These are phyloP conservation scores for Mycena epipterygia DNA, from an alignment of 768 basidiomycete species.

Conservation along the genomic window DNA sequence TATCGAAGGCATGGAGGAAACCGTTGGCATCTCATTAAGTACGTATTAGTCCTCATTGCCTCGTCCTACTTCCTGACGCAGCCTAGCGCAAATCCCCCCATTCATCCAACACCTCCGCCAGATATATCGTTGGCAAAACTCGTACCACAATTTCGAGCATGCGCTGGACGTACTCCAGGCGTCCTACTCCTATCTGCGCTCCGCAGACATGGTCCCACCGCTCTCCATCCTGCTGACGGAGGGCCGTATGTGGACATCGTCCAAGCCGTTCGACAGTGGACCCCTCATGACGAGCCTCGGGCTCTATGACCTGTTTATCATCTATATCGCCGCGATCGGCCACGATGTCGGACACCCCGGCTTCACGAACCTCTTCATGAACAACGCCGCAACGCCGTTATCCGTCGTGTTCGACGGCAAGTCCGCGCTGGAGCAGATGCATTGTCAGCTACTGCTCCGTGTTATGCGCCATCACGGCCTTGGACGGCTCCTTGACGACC, in stretches of 20 bases:
- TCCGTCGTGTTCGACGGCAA: conserved; percentile 90
- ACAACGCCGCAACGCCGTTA: conserved; percentile 93
- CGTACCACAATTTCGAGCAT: conserved; percentile 98
- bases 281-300: conserved; percentile 60
- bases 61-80: conserved; percentile 27
- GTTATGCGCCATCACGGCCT: conserved; percentile 88
- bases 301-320: conserved; percentile 83
- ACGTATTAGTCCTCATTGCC: conserved; percentile 47
- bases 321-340: conserved; percentile 94
- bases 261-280: conserved; percentile 52
- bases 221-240: conserved; percentile 73
- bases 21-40: conserved; percentile 71
- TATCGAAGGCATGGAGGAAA: conserved; percentile 79
- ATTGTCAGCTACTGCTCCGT: conserved; percentile 83
- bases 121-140: conserved; percentile 91
- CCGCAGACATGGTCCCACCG: conserved; percentile 86
- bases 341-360: conserved; percentile 99
- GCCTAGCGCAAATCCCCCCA: conserved; percentile 76
- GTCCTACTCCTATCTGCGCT: conserved; percentile 84
- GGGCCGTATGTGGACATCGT: conserved; percentile 57
- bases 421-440: conserved; percentile 94
- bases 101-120: conserved; percentile 92
- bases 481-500: conserved; percentile 73
- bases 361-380: conserved; percentile 94
- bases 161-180: conserved; percentile 97